Evolutionary conservation across 306 rosid genomes (phyloP), one percentile per base, ranked within the genome.

Genomic region (Abrus pulchellus): DNA sequence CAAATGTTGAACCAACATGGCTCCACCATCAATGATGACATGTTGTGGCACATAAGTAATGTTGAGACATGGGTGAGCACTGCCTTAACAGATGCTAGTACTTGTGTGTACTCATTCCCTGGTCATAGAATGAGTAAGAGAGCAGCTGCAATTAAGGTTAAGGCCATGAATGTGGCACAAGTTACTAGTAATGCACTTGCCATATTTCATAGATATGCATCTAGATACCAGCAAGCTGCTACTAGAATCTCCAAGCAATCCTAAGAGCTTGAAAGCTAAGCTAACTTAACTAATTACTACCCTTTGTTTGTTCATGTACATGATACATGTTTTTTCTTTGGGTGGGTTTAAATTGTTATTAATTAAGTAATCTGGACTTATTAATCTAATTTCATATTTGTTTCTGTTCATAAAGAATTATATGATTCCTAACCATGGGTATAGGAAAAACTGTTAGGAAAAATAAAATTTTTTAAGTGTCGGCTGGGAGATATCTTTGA

Each of bases 41-140:
- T 83, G 20, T 70, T 84, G 76, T 92, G 94, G 94, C 97, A 90
- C 43, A 74, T 90, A 2, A 89, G 91, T 8, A 89, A 90, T 2
- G 90, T 92, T n/a, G 89, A 92, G 84, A 70, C 93, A 34, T 92
- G 97, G 97, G 86, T 81, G 2, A 82, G 94, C 52, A 70, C 92
- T 1, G 94, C 97, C 11, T 47, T 89, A 43, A 90, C 92, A 0
- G 94, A 87, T 68, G 92, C 92, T 13, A 81, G 83, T 54, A 76
- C 57, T 62, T 90, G 94, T 60, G 86, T 83, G 12, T 79, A 84
- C 32, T 81, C 76, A 0, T 81, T 90, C 0, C 86, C 89, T 0
- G 88, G 89, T 1, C 75, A 12, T 7, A 70, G 84, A 11, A 87
- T 87, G 90, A 86, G 90, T 49, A 92, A 85, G 70, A 57, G 83